These are phyloP conservation scores for Rhizodiscina lignyota DNA, from an alignment of 495 filamentous ascomycete species.

Conservation along the genomic window DNA sequence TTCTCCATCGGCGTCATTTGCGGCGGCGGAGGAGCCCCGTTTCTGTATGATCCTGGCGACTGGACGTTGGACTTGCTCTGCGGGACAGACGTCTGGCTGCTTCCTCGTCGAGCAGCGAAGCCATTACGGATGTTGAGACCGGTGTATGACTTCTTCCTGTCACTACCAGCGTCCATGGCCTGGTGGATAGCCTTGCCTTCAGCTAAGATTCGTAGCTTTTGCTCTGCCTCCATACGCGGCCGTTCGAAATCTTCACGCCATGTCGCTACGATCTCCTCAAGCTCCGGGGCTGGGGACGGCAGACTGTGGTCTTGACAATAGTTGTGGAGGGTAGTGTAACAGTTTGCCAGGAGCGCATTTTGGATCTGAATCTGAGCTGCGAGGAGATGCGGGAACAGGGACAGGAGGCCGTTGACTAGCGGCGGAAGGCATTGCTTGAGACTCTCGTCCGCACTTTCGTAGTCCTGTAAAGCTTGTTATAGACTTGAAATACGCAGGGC, in stretches of 20 bases:
- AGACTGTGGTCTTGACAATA: conserved; percentile 60
- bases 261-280: conserved; percentile 50
- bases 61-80: not conserved
- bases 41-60: no score
- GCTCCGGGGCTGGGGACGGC: conserved; percentile 54
- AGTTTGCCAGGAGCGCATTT: conserved; percentile 64
- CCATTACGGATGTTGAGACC: conserved; percentile 2
- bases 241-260: conserved; percentile 55
- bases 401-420: conserved; percentile 56
- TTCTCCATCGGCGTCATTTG: no score
- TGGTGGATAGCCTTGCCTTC: conserved; percentile 59
- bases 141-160: conserved; percentile 14
- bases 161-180: conserved; percentile 32
- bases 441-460: conserved; percentile 66
- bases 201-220: conserved; percentile 44
- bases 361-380: conserved; percentile 63
- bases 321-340: conserved; percentile 68
- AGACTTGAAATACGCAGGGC: no score
- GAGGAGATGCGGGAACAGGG: conserved; percentile 63
- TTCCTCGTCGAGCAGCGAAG: no score
- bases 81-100: no score
- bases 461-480: conserved; percentile 39
- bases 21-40: no score
- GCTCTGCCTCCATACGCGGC: conserved; percentile 54
- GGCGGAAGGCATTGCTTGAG: conserved; percentile 60